Conservation (phyloP, 2,329 filamentous ascomycete genomes). For the Talaromyces funiculosus region DNA sequence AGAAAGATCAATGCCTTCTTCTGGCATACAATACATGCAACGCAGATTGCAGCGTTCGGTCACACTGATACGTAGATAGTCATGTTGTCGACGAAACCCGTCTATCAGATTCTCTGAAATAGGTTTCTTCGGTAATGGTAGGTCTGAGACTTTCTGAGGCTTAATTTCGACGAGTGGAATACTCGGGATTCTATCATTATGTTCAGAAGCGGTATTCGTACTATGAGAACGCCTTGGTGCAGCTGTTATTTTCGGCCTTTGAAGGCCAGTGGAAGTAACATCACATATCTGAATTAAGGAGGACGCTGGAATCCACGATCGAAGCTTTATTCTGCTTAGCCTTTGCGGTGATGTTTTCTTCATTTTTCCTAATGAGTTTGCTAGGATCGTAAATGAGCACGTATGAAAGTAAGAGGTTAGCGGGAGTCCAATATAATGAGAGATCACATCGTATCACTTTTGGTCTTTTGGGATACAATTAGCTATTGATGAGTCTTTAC, state of each 20-base stretch:
- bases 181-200: neutral
- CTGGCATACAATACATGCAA: conserved; percentile 97
- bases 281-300: neutral
- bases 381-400: neutral
- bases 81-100: conserved; percentile 80
- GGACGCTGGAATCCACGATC: neutral
- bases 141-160: neutral
- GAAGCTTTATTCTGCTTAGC: neutral
- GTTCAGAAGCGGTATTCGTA: neutral
- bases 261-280: neutral
- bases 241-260: neutral
- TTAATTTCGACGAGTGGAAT: neutral
- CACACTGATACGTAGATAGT: conserved; percentile 92
- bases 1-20: conserved; percentile 88
- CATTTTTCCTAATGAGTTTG: neutral
- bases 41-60: conserved; percentile 95
- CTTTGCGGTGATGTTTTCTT: neutral
- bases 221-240: neutral
- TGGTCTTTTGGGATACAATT: neutral
- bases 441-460: neutral
- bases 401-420: neutral
- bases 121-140: conserved; percentile 48
- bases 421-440: neutral
- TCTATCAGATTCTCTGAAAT: conserved; percentile 95
- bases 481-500: neutral